These are phyloP conservation scores for Spizellomyces sp. DNA, from an alignment of 192 early-diverging fungal genomes.

Conservation along the genomic window DNA sequence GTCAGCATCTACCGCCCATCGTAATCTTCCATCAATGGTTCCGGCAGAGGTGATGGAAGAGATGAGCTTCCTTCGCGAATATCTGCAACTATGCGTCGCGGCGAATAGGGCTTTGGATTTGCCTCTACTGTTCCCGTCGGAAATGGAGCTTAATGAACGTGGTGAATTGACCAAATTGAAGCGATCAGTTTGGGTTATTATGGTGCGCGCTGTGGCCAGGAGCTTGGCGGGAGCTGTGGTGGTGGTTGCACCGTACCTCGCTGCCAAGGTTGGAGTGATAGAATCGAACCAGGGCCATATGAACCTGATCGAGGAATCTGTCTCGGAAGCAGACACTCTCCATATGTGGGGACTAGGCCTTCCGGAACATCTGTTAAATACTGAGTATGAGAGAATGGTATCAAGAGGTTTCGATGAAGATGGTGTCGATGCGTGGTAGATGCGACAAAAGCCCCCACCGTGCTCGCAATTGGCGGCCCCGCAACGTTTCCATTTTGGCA, in stretches of 20 bases:
- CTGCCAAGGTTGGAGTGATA: neutral
- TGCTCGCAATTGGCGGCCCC: too few species aligned
- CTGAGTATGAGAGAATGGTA: slow-evolving; percentile 5
- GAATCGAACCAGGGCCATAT: neutral
- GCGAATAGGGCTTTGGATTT: slow-evolving; percentile 32
- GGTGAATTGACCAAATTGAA: slow-evolving; percentile 27
- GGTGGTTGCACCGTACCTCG: neutral
- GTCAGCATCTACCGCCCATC: neutral
- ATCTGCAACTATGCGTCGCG: slow-evolving; percentile 38
- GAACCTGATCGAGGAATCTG: neutral
- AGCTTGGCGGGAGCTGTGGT: slow-evolving; percentile 25
- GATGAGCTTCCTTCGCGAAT: slow-evolving; percentile 35
- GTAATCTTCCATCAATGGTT: neutral
- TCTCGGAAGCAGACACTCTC: neutral
- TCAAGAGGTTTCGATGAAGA: slow-evolving; percentile 21
- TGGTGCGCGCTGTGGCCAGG: slow-evolving; percentile 33
- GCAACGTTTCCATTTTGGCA: too few species aligned
- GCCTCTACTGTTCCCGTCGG: slow-evolving; percentile 39
- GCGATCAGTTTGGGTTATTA: slow-evolving; percentile 10
- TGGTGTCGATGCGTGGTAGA: slow-evolving; percentile 23
- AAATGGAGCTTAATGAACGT: slow-evolving; percentile 28
- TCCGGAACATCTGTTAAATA: neutral
- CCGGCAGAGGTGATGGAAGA: slow-evolving; percentile 6
- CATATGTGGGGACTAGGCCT: neutral
- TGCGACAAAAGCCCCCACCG: neutral